These are phyloP conservation scores for Podaxis sp. DNA, from an alignment of 768 basidiomycete species.

Conservation along the genomic window DNA sequence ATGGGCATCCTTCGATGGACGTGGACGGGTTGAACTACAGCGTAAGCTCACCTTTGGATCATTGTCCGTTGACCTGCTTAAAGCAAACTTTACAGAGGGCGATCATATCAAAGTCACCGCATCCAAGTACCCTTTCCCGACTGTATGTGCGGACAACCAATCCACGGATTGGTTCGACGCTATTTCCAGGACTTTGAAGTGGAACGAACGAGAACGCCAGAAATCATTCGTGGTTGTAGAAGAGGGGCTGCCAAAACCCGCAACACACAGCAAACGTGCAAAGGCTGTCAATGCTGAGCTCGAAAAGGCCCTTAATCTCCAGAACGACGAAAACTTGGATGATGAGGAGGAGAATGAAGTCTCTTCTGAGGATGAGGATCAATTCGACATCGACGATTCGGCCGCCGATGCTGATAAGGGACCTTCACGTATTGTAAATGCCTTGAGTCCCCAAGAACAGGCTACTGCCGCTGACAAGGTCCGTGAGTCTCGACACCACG, in stretches of 20 bases:
- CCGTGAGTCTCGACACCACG: slow-evolving; percentile 8
- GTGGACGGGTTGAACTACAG: slow-evolving; percentile 92
- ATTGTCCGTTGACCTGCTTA: slow-evolving; percentile 11
- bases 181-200: slow-evolving; percentile 93
- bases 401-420: slow-evolving; percentile 47
- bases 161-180: slow-evolving; percentile 99
- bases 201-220: slow-evolving; percentile 98
- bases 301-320: slow-evolving; percentile 15
- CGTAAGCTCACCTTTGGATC: slow-evolving; percentile 49
- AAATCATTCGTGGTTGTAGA: slow-evolving; percentile 99
- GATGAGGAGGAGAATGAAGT: slow-evolving; percentile 49
- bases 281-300: slow-evolving; percentile 18
- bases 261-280: slow-evolving; percentile 22
- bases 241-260: slow-evolving; percentile 57
- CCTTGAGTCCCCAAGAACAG: slow-evolving; percentile 12
- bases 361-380: slow-evolving; percentile 54
- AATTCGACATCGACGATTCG: slow-evolving; percentile 94
- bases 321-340: slow-evolving; percentile 44
- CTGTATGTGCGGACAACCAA: slow-evolving; percentile 96
- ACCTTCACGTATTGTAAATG: slow-evolving; percentile 10
- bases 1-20: slow-evolving; percentile 98
- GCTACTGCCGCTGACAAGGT: slow-evolving; percentile 15
- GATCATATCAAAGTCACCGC: slow-evolving; percentile 99
- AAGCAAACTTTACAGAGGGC: slow-evolving; percentile 61
- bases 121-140: slow-evolving; percentile 96